Base-by-base conservation (phyloP, 139 green algal species). In the Chlorella sp. region DNA sequence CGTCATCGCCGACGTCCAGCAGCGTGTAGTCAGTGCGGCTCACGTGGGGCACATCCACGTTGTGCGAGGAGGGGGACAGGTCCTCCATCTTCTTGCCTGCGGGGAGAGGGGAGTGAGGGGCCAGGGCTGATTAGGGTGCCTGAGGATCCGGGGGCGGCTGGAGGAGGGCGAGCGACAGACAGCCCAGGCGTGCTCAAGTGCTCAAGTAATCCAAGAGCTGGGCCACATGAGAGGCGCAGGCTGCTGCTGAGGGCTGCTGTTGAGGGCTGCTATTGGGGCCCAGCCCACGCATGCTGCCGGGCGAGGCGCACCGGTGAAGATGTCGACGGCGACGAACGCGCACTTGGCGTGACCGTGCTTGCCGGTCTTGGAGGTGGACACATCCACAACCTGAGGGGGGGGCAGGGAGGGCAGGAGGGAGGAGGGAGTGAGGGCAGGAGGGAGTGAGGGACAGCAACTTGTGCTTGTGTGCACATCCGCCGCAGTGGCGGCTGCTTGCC, bases 311-410 rank as follows among this genome's bases (percentile, higher is more conserved):
- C 51, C 72, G 41, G 72, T 77, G 95, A 99, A 99, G 86, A 99
- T 99, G 86, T 99, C 97, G 64, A 98, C 94, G 58, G 87, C 96
- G 11, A 95, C 89, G 84, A 99, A 99, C 88, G 98, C 94, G 90
- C 97, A 99, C 96, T 99, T 99, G 83, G 97, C 97, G 92, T 99
- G 96, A 75, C 97, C 97, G 95, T 99, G 97, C 96, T 99, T 99
- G 85, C 97, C 97, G 43, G 97, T 99, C 94, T 99, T 99, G 75
- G 97, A 99, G 73, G 97, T 99, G 64, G 97, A 98, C 76, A 99
- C 97, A 81, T 99, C 97, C 32, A 96, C 92, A 4, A 99, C 97
- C 96, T 99, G 93, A 74, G 48, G 40, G 68, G 38, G 4, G 14
- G 26, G 44, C 32, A 0, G n/a, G 3, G n/a, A 24, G 32, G 30